These are phyloP conservation scores for Suillus alpinus DNA, from an alignment of 768 basidiomycete genomes.

Conservation along the genomic window DNA sequence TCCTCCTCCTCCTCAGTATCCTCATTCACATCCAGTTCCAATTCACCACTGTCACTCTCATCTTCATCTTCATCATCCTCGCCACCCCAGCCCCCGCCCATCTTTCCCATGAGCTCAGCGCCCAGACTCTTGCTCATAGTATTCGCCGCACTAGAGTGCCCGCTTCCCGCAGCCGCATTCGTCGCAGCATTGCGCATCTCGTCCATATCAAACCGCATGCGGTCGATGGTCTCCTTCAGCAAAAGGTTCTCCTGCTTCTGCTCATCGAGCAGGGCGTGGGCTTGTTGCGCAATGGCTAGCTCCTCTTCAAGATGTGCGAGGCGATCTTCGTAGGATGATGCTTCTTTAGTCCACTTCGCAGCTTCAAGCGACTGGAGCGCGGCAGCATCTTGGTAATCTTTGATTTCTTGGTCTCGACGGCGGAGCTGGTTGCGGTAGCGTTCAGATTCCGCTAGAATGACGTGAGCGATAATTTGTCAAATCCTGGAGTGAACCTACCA, in stretches of 20 bases:
- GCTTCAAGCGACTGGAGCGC: conserved; percentile 64
- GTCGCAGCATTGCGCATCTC: conserved; percentile 65
- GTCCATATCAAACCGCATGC: conserved; percentile 92
- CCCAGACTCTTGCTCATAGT: conserved; percentile 74
- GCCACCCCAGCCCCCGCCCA: conserved; percentile 45
- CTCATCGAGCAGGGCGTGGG: conserved; percentile 74
- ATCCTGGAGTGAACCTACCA: conserved; percentile 41
- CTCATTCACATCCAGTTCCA: conserved; percentile 42
- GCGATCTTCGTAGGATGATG: conserved; percentile 68
- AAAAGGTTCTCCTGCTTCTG: conserved; percentile 94
- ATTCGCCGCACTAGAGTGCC: conserved; percentile 46
- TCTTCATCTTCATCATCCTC: conserved; percentile 42
- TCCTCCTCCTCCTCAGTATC: conserved; percentile 62
- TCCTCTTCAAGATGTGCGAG: conserved; percentile 71
- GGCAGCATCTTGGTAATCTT: conserved; percentile 57
- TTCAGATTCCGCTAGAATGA: conserved; percentile 64
- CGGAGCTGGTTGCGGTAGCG: conserved; percentile 73
- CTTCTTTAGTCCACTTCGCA: conserved; percentile 64
- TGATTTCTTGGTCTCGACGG: conserved; percentile 71
- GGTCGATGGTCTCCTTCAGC: conserved; percentile 94
- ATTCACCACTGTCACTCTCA: conserved; percentile 29
- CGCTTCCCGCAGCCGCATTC: conserved; percentile 37
- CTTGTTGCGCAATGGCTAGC: conserved; percentile 63
- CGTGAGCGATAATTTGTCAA: background rate
- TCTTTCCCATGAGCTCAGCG: conserved; percentile 65